Evolutionary conservation across 306 rosid species (phyloP).

Genomic region (Sindora glabra): DNA sequence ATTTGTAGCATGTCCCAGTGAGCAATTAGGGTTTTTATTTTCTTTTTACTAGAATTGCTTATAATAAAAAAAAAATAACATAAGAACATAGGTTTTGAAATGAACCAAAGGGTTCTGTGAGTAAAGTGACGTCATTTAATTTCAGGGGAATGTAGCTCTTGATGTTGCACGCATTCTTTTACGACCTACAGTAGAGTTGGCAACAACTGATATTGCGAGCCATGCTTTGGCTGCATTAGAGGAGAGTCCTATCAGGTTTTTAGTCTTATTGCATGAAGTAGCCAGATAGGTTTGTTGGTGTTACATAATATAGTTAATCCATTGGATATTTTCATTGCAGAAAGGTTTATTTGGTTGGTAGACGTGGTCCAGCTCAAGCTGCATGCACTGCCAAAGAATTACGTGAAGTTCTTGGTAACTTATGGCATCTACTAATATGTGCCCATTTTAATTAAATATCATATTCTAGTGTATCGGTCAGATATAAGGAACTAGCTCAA

Average conservation of each 20-base stretch:
- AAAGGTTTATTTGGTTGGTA: constrained; percentile 87
- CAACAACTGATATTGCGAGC: constrained; percentile 72
- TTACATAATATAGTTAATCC: constrained; percentile 1
- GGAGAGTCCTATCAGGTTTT: constrained; percentile 77
- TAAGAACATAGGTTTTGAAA: neutral
- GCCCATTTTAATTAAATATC: too few species aligned
- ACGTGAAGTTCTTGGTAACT: constrained; percentile 86
- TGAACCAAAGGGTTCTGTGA: constrained; percentile 1
- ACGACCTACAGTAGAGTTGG: constrained; percentile 62
- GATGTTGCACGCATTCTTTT: constrained; percentile 86
- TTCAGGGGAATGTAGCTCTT: constrained; percentile 96
- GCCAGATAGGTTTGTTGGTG: neutral
- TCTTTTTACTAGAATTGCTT: neutral
- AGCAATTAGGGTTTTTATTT: neutral
- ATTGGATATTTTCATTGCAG: constrained; percentile 33
- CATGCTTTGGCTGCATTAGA: constrained; percentile 72
- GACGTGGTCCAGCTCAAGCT: constrained; percentile 97
- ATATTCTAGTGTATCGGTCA: too few species aligned
- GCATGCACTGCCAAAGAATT: constrained; percentile 94
- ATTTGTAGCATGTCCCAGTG: neutral
- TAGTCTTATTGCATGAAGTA: constrained; percentile 6
- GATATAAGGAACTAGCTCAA: neutral
- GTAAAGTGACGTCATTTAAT: constrained; percentile 7
- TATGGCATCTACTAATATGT: constrained; percentile 3
- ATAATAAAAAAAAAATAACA: neutral